Evolutionary conservation across 345 rosid species (phyloP).

Genomic region (Salix suchowensis): DNA sequence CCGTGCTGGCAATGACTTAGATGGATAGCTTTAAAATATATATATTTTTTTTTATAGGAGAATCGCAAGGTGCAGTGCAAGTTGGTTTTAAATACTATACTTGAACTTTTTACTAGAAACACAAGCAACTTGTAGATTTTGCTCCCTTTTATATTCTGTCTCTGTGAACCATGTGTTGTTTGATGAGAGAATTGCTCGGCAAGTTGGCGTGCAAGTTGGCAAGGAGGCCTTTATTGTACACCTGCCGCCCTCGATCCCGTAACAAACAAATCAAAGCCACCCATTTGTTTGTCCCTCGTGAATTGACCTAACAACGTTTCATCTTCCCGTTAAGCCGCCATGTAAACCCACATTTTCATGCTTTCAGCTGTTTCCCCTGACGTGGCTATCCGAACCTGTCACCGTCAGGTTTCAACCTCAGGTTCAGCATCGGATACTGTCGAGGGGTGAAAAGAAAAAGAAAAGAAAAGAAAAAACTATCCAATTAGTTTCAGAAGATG

Average conservation of each 20-base stretch:
- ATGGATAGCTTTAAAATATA: background rate
- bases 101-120: background rate
- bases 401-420: background rate
- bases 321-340: background rate
- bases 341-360: background rate
- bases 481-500: background rate
- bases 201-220: slow-evolving; percentile 3
- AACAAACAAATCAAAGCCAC: background rate
- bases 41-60: background rate
- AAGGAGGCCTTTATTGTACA: background rate
- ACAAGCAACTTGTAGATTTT: slow-evolving; percentile 8
- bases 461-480: background rate
- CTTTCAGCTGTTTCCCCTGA: background rate
- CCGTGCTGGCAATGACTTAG: background rate
- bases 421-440: background rate
- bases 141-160: background rate
- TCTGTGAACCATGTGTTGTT: background rate
- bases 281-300: background rate
- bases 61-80: slow-evolving; percentile 8
- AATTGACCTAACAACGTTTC: background rate
- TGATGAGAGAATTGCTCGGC: background rate
- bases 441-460: background rate
- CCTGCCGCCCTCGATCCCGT: background rate
- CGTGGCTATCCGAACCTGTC: background rate
- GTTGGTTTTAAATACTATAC: background rate